Percentiles rank a stretch among this genome's conserved stretches.
phyloP scores from a whole-genome alignment of 495 filamentous ascomycete species.

The Echria macrotheca region DNA sequence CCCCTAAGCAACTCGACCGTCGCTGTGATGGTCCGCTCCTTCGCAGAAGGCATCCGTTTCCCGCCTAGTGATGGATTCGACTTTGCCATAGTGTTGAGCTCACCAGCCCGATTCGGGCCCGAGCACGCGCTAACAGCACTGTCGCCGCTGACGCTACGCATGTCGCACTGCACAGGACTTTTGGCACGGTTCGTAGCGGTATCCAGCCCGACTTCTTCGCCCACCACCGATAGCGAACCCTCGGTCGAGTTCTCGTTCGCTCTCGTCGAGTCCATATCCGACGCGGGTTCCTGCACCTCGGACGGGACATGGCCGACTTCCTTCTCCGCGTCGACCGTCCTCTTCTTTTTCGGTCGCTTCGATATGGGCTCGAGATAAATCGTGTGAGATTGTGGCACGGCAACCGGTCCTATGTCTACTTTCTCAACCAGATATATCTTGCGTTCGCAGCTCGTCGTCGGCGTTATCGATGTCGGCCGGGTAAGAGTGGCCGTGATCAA shows the following conservation, averaged over 20 bases:
- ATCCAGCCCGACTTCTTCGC: constrained; percentile 31
- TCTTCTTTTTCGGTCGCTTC: constrained; percentile 51
- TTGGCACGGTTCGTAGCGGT: constrained; percentile 17
- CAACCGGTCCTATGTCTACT: constrained; percentile 52
- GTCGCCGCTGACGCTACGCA: constrained; percentile 44
- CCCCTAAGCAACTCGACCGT: constrained; percentile 77
- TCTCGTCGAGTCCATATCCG: constrained; percentile 35
- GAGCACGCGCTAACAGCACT: constrained; percentile 41
- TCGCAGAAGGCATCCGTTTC: constrained; percentile 17
- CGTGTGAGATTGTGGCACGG: constrained; percentile 58
- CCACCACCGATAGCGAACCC: constrained; percentile 33
- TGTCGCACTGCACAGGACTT: constrained; percentile 35
- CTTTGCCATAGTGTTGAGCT: constrained; percentile 18
- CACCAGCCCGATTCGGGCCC: constrained; percentile 31
- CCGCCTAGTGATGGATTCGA: constrained; percentile 9
- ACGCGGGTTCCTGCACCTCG: constrained; percentile 23
- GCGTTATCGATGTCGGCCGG: constrained; percentile 77
- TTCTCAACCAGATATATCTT: constrained; percentile 75
- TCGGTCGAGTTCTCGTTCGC: constrained; percentile 38
- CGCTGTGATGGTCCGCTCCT: constrained; percentile 72
- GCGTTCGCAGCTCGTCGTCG: constrained; percentile 69
- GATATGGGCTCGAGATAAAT: constrained; percentile 75
- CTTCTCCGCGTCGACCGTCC: constrained; percentile 22
- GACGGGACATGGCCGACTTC: constrained; percentile 17
- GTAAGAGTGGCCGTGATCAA: constrained; percentile 85